Base-by-base conservation (phyloP, 768 basidiomycete genomes). In the Multifurca ochricompacta region DNA sequence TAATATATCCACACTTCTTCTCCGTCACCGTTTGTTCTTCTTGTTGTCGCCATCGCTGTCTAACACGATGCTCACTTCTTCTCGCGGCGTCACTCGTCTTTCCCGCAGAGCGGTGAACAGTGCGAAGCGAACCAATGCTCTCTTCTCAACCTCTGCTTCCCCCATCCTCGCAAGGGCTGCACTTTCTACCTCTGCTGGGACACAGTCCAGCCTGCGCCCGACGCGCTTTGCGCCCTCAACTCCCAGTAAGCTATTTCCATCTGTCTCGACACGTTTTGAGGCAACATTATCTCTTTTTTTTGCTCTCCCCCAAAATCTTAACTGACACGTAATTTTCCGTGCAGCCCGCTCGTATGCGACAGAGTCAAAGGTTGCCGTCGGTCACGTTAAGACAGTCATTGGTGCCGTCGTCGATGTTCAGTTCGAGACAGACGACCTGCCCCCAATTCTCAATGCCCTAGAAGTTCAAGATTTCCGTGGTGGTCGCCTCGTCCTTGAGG, bases 321-420 rank as follows among this genome's bases (percentile, higher is more conserved):
- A 54, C 47, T 59, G 61, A 58, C 51, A 47, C 58, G 54, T 63
- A 61, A 61, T 66, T 64, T 59, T 56, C 62, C 57, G 46, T 31
- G n/a, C 64, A 85, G 85, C 78, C 60, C 93, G 93, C 69, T 74
- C 83, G 46, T 95, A 94, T 79, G 94, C 94, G 60, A 93, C 93
- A 51, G 92, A 95, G 71, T 80, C 88, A 56, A 85, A 82, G 75
- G 71, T 65, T 62, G 70, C 78, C 51, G 73, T 79, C 64, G 94
- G 94, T 64, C 74, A 80, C 42, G 89, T 97, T 68, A 96, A 97
- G 80, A 94, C 92, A 64, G 94, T 99, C 79, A 99, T 99, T 73
- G 96, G 96, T 87, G 95, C 96, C 74, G 96, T 99, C 75, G 96
- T 99, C 68, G 96, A 99, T 70, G 96, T 99, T 64, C 92, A 97